Percentiles rank a stretch among this genome's conserved stretches.
These are phyloP conservation scores for Pyricularia sp. DNA, from an alignment of 2,329 filamentous ascomycete species.

Conservation along the genomic window DNA sequence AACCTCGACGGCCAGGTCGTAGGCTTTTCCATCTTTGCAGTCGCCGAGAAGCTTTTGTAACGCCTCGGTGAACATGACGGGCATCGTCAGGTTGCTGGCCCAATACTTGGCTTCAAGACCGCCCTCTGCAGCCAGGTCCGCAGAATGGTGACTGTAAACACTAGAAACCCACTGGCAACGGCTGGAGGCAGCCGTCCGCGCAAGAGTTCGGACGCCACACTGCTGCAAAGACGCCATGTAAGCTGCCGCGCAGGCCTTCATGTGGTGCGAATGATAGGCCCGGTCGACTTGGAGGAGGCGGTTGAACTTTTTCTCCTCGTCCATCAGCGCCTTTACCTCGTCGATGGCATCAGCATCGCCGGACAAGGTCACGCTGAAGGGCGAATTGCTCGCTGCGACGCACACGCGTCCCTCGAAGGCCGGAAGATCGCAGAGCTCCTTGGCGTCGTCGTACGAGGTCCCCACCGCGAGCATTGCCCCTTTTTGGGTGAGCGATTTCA, in stretches of 20 bases:
- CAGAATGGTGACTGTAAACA: neutral
- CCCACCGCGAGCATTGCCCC: constrained; percentile 28
- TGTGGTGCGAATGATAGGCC: constrained; percentile 17
- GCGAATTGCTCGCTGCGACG: neutral
- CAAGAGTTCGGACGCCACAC: neutral
- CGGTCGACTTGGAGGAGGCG: constrained; percentile 12
- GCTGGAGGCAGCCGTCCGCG: neutral
- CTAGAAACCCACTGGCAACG: neutral
- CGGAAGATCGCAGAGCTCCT: neutral
- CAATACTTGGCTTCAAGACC: constrained; percentile 13
- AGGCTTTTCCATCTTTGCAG: constrained; percentile 6
- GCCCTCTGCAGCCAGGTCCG: neutral
- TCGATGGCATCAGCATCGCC: constrained; percentile 16
- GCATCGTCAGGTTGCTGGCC: constrained; percentile 20
- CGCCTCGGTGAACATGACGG: constrained; percentile 30
- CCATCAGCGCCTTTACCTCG: constrained; percentile 8
- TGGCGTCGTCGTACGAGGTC: constrained; percentile 7
- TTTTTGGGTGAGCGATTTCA: neutral
- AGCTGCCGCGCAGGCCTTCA: constrained; percentile 1
- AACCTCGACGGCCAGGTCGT: constrained; percentile 27
- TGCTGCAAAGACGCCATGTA: neutral
- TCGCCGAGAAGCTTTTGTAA: constrained; percentile 14
- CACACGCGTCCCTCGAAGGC: neutral
- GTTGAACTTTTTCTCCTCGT: constrained; percentile 6
- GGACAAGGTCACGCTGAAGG: constrained; percentile 28